Evolutionary conservation across 257 asterid genomes (phyloP).

Genomic region (Nicotiana undulata): DNA sequence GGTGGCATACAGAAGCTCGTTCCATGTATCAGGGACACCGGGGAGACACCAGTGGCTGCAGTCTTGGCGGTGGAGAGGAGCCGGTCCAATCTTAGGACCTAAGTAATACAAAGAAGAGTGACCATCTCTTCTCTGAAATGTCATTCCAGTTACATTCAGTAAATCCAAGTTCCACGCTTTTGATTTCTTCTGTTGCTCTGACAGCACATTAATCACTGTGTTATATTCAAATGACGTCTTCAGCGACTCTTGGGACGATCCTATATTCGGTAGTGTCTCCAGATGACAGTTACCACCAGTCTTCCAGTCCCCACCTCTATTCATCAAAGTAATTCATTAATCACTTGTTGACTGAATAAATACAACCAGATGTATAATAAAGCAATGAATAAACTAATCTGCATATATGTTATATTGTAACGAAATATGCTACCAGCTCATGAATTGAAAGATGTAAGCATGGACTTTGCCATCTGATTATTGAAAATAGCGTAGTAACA

Average conservation of each 20-base stretch:
- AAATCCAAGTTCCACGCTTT: neutral
- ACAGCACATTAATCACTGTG: neutral
- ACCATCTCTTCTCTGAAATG: slow-evolving; percentile 7
- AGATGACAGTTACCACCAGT: slow-evolving; percentile 16
- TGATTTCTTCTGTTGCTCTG: neutral
- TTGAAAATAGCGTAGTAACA: neutral
- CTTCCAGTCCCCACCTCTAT: slow-evolving; percentile 22
- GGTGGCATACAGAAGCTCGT: slow-evolving; percentile 8
- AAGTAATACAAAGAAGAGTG: slow-evolving; percentile 10
- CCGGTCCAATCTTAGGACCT: slow-evolving; percentile 5
- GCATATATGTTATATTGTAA: neutral
- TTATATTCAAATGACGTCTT: neutral
- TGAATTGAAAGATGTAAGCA: neutral
- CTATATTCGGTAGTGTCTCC: slow-evolving; percentile 15
- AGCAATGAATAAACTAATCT: neutral
- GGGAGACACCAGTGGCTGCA: slow-evolving; percentile 19
- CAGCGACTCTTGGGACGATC: neutral
- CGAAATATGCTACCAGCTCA: neutral
- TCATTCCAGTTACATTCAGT: slow-evolving; percentile 7
- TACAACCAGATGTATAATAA: neutral
- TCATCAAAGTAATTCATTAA: neutral
- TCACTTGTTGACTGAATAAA: neutral
- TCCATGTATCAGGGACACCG: slow-evolving; percentile 17
- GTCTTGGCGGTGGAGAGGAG: slow-evolving; percentile 14
- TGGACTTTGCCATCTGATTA: neutral